Conservation (phyloP, 1,284 basidiomycete species). For the Boletus sp. region DNA sequence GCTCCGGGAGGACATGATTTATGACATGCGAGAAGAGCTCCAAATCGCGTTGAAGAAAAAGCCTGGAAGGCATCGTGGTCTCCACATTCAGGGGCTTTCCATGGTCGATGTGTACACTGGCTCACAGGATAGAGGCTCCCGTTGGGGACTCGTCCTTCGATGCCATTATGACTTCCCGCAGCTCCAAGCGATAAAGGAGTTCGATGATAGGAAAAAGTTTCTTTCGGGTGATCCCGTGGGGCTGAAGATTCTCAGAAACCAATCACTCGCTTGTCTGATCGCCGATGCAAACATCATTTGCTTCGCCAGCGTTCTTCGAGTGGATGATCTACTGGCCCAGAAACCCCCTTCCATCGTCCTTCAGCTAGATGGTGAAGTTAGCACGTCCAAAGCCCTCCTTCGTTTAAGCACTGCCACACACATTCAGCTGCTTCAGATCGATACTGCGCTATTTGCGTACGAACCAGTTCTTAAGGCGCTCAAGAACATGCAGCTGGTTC, state of each 20-base stretch:
- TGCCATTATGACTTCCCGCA: constrained; percentile 42
- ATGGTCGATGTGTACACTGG: constrained; percentile 39
- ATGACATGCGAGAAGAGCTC: constrained; percentile 62
- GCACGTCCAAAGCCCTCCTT: constrained; percentile 37
- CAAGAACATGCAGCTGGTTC: constrained; percentile 42
- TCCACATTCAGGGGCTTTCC: constrained; percentile 40
- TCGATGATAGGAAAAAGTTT: constrained; percentile 35
- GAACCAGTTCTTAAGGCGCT: constrained; percentile 56
- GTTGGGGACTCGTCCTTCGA: constrained; percentile 48
- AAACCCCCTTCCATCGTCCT: constrained; percentile 49
- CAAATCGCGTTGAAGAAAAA: constrained; percentile 44
- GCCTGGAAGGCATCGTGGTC: constrained; percentile 43
- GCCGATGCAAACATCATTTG: constrained; percentile 45
- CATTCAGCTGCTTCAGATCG: constrained; percentile 51
- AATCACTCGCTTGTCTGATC: constrained; percentile 51
- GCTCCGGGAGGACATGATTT: constrained; percentile 62
- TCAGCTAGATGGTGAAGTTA: constrained; percentile 45
- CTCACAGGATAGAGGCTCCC: constrained; percentile 33
- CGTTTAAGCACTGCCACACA: constrained; percentile 37
- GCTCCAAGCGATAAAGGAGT: constrained; percentile 32
- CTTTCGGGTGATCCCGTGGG: constrained; percentile 39
- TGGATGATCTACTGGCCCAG: constrained; percentile 47
- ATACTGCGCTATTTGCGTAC: constrained; percentile 59
- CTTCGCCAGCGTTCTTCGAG: constrained; percentile 52
- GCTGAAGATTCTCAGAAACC: constrained; percentile 44